Percentiles rank a stretch among this genome's conserved stretches.
These are phyloP conservation scores for Ceratonia siliqua DNA, from an alignment of 306 rosid genomes.

Conservation along the genomic window DNA sequence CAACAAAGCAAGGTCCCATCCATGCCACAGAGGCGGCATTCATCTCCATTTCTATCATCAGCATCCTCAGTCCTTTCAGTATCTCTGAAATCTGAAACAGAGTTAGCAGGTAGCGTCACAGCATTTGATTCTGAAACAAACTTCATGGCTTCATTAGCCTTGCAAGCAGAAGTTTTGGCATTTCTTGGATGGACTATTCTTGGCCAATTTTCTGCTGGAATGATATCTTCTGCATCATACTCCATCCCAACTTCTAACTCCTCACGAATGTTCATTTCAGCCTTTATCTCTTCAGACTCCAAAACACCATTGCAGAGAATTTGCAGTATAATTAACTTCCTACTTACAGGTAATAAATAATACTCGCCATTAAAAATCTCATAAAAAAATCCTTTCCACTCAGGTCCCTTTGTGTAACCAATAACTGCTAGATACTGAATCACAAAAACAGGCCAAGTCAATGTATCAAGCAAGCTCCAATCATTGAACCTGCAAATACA, in stretches of 20 bases:
- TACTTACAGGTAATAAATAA: constrained; percentile 63
- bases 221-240: constrained; percentile 61
- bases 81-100: constrained; percentile 36
- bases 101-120: constrained; percentile 43
- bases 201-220: constrained; percentile 58
- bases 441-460: constrained; percentile 90
- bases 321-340: constrained; percentile 79
- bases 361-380: constrained; percentile 69
- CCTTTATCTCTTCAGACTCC: constrained; percentile 66
- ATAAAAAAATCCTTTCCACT: constrained; percentile 70
- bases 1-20: constrained; percentile 96
- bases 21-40: constrained; percentile 97
- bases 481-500: constrained; percentile 64
- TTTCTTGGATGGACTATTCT: constrained; percentile 75
- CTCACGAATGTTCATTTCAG: constrained; percentile 78
- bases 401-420: constrained; percentile 61
- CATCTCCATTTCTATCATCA: constrained; percentile 86
- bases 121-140: constrained; percentile 43
- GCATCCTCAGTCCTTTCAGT: constrained; percentile 45
- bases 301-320: constrained; percentile 78
- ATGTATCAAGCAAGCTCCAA: constrained; percentile 81
- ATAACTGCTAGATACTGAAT: constrained; percentile 66
- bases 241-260: constrained; percentile 77
- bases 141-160: constrained; percentile 60
- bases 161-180: constrained; percentile 65